Base-by-base conservation (phyloP, 352 stramenopile genomes). In the Globisporangium carolinianum region DNA sequence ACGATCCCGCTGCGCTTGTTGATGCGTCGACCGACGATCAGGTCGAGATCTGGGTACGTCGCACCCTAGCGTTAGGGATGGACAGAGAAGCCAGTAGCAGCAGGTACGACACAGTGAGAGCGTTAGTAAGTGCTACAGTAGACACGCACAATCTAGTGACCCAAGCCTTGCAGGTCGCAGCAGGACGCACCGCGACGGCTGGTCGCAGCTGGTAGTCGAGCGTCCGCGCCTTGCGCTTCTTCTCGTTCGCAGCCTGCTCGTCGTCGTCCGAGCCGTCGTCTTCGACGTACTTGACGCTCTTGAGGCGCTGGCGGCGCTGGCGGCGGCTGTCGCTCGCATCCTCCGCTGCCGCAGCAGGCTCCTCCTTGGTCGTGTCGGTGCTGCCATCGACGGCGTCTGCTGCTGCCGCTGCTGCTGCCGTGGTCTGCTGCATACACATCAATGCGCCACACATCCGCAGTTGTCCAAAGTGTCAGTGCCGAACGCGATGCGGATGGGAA, bases 1-100 rank as follows among this genome's bases (percentile, higher is more conserved):
- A 85, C 68, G 18, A 75, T 61, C 11, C 84, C 83, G 2, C 66
- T 90, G 6, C 74, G 75, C 50, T 79, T 72, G 62, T 94, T 92
- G 46, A 92, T 81, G 2, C 86, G 83, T 35, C 86, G 83, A 38
- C 86, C 86, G 4, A 94, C 76, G 62, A 96, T 91, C 58, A 90
- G 76, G 50, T 94, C 86, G 46, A 96, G 60, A 41, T 81, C 61
- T 5, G 81, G 84, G 43, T 90, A 89, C 3, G 71, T 73, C 38
- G 75, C 70, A 47, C 89, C 78, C 76, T 87, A 57, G n/a, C 58
- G 5, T 56, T 51, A 15, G 53, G 52, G 36, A 65, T n/a, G 24
- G 52, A 53, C 4, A 60, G 47, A 57, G 17, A 46, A 32, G 24
- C 24, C 24, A 32, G 24, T 32, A 32, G 24, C 24, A 32, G 24